Evolutionary conservation across 2,329 filamentous ascomycete genomes (phyloP).

Genomic region (Aspergillus sp.): DNA sequence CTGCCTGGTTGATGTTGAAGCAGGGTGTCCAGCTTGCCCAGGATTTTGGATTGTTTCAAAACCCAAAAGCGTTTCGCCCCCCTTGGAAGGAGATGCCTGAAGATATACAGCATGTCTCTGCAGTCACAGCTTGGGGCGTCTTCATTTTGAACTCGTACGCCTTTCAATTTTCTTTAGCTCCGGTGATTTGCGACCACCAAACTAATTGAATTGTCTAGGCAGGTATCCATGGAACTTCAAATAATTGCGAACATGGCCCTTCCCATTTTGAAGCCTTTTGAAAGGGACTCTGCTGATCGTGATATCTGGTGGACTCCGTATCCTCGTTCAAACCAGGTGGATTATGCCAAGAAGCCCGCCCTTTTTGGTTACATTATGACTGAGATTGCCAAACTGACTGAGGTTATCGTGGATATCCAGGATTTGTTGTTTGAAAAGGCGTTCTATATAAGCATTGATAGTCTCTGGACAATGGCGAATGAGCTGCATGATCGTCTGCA

Average conservation of each 20-base stretch:
- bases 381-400: slow-evolving; percentile 15
- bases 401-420: slow-evolving; percentile 19
- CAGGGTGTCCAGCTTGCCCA: slow-evolving; percentile 28
- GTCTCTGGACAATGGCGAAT: slow-evolving; percentile 14
- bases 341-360: slow-evolving; percentile 19
- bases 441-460: slow-evolving; percentile 6
- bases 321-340: slow-evolving; percentile 24
- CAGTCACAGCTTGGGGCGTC: slow-evolving; percentile 26
- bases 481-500: slow-evolving; percentile 15
- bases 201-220: slow-evolving; percentile 15
- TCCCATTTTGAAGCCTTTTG: slow-evolving; percentile 13
- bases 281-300: slow-evolving; percentile 7
- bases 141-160: slow-evolving; percentile 26
- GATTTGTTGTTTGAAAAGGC: slow-evolving; percentile 19
- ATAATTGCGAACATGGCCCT: slow-evolving; percentile 13
- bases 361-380: slow-evolving; percentile 20
- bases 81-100: slow-evolving; percentile 7
- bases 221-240: slow-evolving; percentile 22
- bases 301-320: slow-evolving; percentile 28
- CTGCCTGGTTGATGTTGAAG: slow-evolving; percentile 26
- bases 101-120: slow-evolving; percentile 15
- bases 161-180: no score
- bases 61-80: slow-evolving; percentile 6
- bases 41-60: slow-evolving; percentile 24
- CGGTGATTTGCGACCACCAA: neutral